Evolutionary conservation across 2,329 filamentous ascomycete genomes (phyloP), one percentile per base, ranked within the genome.

Genomic region (Ophiosphaerella narmari): DNA sequence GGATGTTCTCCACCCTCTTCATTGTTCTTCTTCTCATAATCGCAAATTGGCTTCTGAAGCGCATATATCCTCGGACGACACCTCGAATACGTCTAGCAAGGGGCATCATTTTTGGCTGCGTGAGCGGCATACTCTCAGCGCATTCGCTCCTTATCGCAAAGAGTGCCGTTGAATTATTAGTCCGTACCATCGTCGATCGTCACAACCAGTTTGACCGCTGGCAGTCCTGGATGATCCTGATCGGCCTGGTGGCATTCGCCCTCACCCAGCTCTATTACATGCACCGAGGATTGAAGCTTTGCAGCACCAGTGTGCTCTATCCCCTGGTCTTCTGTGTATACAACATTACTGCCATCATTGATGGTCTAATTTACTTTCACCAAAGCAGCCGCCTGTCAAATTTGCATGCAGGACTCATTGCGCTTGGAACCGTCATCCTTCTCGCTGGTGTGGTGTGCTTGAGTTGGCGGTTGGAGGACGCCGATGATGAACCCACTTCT

Each of bases 281-380:
- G 53, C 94, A 99, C 70, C 85, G 90, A 37, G 94, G 94, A 45
- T 82, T 99, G 55, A 96, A 96, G 75, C 82, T 99, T 44, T 91
- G 95, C 73, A 97, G 92, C 46, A 97, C 94, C 18, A 96, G 91
- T 65, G 88, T 97, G 54, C 81, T 99, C 60, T 99, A 99, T 74
- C 94, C 94, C 5, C 87, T 97, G 63, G 92, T 97, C 34, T 99
- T 99, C 75, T 99, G 94, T 80, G 86, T 97, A 58, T 99, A 97
- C 81, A 99, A 99, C 80, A 96, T 99, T 67, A 92, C 97, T 67
- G 94, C 94, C 59, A 99, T 99, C 62, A 80, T 97, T 61, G 94
- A 99, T 74, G 94, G 94, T 29, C 81, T 99, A 61, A 96, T 99
- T 65, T 99, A 97, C 75, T 99, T 97, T 77, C 83, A 88, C 63